Base-by-base conservation (phyloP, 2,329 filamentous ascomycete genomes). In the Trichoderma simmonsii region DNA sequence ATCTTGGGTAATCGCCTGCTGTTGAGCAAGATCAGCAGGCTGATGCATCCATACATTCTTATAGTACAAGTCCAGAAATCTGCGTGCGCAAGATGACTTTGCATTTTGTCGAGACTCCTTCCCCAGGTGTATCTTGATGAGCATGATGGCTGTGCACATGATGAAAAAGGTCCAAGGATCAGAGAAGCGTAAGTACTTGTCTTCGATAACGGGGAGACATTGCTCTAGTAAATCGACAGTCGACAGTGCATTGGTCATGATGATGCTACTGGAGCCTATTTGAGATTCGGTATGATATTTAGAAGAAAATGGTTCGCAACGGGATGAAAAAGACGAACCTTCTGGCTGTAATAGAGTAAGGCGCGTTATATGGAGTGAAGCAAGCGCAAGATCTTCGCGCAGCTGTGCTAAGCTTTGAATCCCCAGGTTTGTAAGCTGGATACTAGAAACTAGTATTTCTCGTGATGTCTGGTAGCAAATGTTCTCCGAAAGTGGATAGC, bases 91-190 rank as follows among this genome's bases (percentile, higher is more conserved):
- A 36, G 57, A 34, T 6, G 57, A 61, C n/a, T 69, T 69, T 28
- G 66, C 66, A 36, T 57, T 36, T 28, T 70, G 67, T 6, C 67
- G 67, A 28, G 57, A 34, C 14, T 70, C 67, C 12, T 70, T 62
- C 14, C 67, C 67, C 5, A 70, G 28, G 28, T 62, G 67, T 2
- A 70, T 70, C n/a, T 62, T 61, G 39, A 70, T 43, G 21, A 70
- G 57, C 67, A 61, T 70, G 21, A 70, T 70, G 21, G 67, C 67
- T 6, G 56, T 51, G 36, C 39, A 54, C 67, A 70, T 61, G 8
- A 70, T 70, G 28, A 62, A 70, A n/a, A 70, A 70, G 3, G 9
- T 70, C 67, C 67, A 70, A 9, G 67, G 67, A 43, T 70, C 57
- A 9, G 28, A 26, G 67, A 21, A 18, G 15, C 67, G 67, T 1